These are phyloP conservation scores for Penicillium sp. DNA, from an alignment of 2,329 filamentous ascomycete genomes.

Conservation along the genomic window DNA sequence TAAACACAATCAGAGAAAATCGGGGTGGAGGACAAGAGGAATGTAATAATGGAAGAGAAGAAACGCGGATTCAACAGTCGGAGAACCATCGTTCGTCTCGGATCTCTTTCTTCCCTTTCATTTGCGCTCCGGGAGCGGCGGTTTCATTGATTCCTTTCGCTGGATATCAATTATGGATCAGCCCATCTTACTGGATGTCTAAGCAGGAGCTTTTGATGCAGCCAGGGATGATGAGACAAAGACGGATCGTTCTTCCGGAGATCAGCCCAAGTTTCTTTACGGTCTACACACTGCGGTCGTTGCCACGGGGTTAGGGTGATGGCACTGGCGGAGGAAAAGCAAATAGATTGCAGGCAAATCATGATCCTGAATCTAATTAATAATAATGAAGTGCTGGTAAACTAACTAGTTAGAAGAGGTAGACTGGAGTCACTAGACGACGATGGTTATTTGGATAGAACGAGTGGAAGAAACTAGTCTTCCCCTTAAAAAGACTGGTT, in stretches of 20 bases:
- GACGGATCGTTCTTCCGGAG: constrained; percentile 8
- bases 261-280: background rate
- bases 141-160: background rate
- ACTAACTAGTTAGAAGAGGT: background rate
- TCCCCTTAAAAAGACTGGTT: background rate
- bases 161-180: background rate
- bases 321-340: background rate
- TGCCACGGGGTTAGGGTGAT: background rate
- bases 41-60: background rate
- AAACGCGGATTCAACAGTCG: background rate
- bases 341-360: background rate
- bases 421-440: background rate
- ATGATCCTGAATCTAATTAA: background rate
- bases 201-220: background rate
- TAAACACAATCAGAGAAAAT: background rate
- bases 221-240: constrained; percentile 7
- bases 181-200: background rate
- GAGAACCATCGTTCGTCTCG: background rate
- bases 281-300: background rate
- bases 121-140: background rate
- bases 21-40: background rate
- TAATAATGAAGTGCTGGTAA: background rate
- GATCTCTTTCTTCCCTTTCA: background rate
- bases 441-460: background rate
- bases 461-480: background rate